phyloP scores from a whole-genome alignment of 345 rosid genomes.

The Eucalyptus urophylla region DNA sequence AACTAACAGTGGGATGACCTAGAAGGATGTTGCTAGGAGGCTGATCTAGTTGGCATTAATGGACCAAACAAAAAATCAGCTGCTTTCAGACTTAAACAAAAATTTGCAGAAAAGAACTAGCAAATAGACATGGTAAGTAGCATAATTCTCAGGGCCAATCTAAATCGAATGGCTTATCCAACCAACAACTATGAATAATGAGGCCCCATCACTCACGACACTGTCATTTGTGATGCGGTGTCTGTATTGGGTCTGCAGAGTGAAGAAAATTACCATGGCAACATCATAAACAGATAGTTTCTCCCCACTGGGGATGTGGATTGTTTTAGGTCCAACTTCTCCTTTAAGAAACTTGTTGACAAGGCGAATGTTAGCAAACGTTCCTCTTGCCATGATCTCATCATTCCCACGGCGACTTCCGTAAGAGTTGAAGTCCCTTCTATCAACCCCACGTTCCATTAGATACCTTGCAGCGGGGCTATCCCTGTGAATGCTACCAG shows the following conservation, averaged over 20 bases:
- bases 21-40: not conserved
- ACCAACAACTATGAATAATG: not conserved
- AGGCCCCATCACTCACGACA: not conserved
- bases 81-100: not conserved
- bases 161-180: not conserved
- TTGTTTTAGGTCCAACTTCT: conserved; percentile 86
- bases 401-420: conserved; percentile 92
- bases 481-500: conserved; percentile 90
- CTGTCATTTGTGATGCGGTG: not conserved
- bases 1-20: not conserved
- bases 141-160: not conserved
- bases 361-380: conserved; percentile 72
- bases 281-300: conserved; percentile 74
- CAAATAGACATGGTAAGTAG: not conserved
- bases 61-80: not conserved
- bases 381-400: conserved; percentile 84
- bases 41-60: not conserved
- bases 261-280: conserved; percentile 50
- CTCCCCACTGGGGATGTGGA: conserved; percentile 73
- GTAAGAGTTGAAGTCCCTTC: conserved; percentile 81
- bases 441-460: conserved; percentile 68
- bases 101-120: not conserved
- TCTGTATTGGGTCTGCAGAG: not conserved
- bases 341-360: conserved; percentile 76
- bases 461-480: conserved; percentile 86